Base-by-base conservation (phyloP, 768 basidiomycete species). In the Rhizopogon rudus region DNA sequence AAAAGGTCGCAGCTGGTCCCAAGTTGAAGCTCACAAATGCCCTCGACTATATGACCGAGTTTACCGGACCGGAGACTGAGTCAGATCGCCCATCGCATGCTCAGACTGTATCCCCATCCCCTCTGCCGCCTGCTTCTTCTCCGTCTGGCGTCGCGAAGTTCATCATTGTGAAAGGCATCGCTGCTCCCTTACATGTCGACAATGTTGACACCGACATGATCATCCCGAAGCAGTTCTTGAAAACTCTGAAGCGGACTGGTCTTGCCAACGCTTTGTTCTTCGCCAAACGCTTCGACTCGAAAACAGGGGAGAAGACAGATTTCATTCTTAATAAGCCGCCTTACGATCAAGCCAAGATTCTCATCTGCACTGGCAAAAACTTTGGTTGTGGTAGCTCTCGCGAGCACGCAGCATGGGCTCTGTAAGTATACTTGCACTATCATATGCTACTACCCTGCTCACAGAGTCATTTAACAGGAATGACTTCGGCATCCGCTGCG, bases 191-290 rank as follows among this genome's bases (percentile, higher is more conserved):
- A 70, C 79, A 87, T 67, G 87, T 88, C 44, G 82, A 87, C 57
- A 92, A 93, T 61, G 85, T 94, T 59, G 93, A 96, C 71, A 96
- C 93, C 44, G 93, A 96, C 64, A 89, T 88, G 83, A 92, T 96
- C 68, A 93, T 95, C 65, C 93, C 93, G 3, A 93, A 94, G 64
- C 92, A 93, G 64, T 95, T 94, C 76, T 73, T 95, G 70, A 95
- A 94, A 73, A 95, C 93, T 0, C 73, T 96, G 63, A 91, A 93
- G 70, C 81, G 93, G 53, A 93, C 93, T 41, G 93, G 93, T 44
- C 79, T 96, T 44, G 88, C 90, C 7, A 75, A 86, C 53, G 91
- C 88, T 17, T 73, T 93, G 50, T 96, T 96, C 78, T 87, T 79
- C 67, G 80, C 87, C n/a, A 74, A 90, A 40, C 82, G 93, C 46